Conservation (phyloP, 1,284 basidiomycete genomes). For the Amylostereum areolatum region DNA sequence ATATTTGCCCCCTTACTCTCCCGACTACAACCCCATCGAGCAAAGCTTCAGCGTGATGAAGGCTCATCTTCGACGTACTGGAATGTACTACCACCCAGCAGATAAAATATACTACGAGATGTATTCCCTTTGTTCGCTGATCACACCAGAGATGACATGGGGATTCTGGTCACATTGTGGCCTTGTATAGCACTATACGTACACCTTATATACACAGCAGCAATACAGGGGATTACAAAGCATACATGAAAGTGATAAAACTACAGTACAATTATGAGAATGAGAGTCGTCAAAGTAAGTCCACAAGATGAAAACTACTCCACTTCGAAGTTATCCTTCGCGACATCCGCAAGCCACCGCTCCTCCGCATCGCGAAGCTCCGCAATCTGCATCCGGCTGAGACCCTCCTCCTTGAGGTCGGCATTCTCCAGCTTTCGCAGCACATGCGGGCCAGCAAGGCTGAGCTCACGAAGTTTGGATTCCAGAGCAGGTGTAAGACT, state of each 20-base stretch:
- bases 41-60: slow-evolving; percentile 10
- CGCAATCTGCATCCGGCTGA: slow-evolving; percentile 1
- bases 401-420: background rate
- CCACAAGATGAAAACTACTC: no score
- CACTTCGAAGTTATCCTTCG: no score
- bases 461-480: background rate
- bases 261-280: no score
- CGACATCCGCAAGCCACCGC: slow-evolving; percentile 3
- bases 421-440: background rate
- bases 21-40: slow-evolving; percentile 13
- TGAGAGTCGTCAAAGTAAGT: no score
- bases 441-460: background rate
- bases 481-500: background rate
- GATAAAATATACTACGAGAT: slow-evolving; percentile 5
- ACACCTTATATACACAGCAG: no score
- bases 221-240: no score
- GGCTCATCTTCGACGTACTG: slow-evolving; percentile 4
- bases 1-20: slow-evolving; percentile 11
- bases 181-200: background rate
- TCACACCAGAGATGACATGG: slow-evolving; percentile 8
- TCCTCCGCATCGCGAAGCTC: slow-evolving; percentile 7
- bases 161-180: slow-evolving; percentile 6
- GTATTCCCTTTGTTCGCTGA: slow-evolving; percentile 5
- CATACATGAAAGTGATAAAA: background rate
- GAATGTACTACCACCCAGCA: background rate